Evolutionary conservation across 805 yeast genomes (phyloP), one percentile per base, ranked within the genome.

Genomic region (Saturnispora gosingensis): DNA sequence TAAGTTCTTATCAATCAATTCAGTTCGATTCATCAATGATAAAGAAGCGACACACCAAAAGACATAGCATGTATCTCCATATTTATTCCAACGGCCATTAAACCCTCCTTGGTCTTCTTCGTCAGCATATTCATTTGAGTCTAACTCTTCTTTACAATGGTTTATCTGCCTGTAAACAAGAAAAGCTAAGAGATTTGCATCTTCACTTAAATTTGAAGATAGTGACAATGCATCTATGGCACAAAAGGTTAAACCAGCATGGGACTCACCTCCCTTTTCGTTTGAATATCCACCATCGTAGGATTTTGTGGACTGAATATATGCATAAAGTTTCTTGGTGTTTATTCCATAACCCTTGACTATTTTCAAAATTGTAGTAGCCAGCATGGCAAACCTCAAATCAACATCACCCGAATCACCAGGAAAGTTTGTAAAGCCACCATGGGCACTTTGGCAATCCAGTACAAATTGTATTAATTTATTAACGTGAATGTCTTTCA

Each of bases 171-270:
- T 68, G 53, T 80, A 81, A 2, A 76, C 71, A 20, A 87, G 68
- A 85, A 88, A 86, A 35, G 72, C 66, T 2, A 74, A 52, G 0
- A 89, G 80, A 1, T 39, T 6, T 9, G 50, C 51, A 7, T 61
- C 36, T n/a, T 43, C n/a, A 18, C 61, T 62, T 8, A 72, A 32
- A 16, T 42, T 25, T 4, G 61, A 69, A 5, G 74, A 58, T 42
- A 86, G 57, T 34, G 64, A 60, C 52, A 88, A 70, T 1, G 85
- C 65, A 0, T 85, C 84, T 24, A 90, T 59, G 0, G 86, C 96
- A 67, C 97, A 90, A 61, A 80, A 91, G 0, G 96, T 85, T 53
- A 85, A 73, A 0, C 98, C 99, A 7, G 88, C 82, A 67, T 91
- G 97, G 2, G 89, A 72, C 64, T 91, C 99, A 25, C 60, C 56